Base-by-base conservation (phyloP, 768 basidiomycete genomes). In the Pleurotus tuoliensis region DNA sequence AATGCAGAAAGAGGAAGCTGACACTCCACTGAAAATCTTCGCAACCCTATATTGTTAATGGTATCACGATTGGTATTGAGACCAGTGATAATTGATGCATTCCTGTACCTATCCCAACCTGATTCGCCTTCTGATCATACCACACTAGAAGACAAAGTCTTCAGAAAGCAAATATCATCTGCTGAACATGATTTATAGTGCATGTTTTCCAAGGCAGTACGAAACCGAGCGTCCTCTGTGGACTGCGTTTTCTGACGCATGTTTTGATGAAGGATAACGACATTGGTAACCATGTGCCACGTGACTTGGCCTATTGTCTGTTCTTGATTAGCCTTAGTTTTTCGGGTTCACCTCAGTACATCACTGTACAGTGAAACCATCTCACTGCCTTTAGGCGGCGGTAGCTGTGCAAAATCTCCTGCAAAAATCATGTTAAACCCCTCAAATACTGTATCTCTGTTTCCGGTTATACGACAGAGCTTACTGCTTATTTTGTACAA, bases 71-170 rank as follows among this genome's bases (percentile, higher is more conserved):
- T 64, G 9, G 62, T 27, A 66, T 76, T 77, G 15, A 59, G 58
- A 3, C 67, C 64, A 2, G 73, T 76, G 25, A 80, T 78, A 11
- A 77, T 64, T 3, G 75, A 68, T 2, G 72, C 63, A 64, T 73
- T 59, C 18, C 67, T 27, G 50, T 74, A 77, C 5, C 27, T 49
- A 3, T 2, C 48, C 25, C 7, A 59, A 44, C 2, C 57, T 2
- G 27, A 30, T 11, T n/a, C n/a, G 37, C 22, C 25, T 24, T 25
- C 15, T 30, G 5, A n/a, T 55, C 16, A 16, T 55, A 25, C 47
- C 38, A n/a, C 70, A 30, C 27, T 22, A 51, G 3, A 67, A 56
- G 2, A 73, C 9, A 64, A 13, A 5, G 64, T 64, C 5, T 58
- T 25, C 3, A 79, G 56, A 57, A 77, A 74, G 1, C n/a, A 37